Evolutionary conservation across 257 asterid genomes (phyloP).

Genomic region (Fraxinus americana): DNA sequence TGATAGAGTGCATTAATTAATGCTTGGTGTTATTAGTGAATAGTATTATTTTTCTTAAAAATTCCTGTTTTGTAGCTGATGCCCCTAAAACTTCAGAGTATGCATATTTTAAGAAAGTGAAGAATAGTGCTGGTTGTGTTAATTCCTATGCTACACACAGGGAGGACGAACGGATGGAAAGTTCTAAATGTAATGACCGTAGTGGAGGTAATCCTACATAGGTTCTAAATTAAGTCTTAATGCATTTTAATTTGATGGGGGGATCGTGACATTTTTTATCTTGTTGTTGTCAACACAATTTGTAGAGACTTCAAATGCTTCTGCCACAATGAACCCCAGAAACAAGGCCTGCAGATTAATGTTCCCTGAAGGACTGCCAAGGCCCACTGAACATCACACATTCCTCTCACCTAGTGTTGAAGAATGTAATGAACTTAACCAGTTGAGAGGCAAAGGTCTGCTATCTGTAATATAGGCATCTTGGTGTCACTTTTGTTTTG

Average conservation of each 20-base stretch:
- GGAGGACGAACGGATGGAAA: constrained; percentile 31
- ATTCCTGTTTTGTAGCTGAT: constrained; percentile 46
- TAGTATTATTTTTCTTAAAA: background rate
- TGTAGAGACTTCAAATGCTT: constrained; percentile 38
- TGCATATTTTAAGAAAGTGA: constrained; percentile 71
- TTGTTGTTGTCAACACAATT: constrained; percentile 16
- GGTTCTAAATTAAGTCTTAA: background rate
- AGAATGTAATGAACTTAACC: constrained; percentile 27
- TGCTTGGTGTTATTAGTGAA: constrained; percentile 11
- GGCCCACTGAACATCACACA: constrained; percentile 31
- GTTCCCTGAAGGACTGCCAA: constrained; percentile 39
- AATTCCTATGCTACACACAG: constrained; percentile 29
- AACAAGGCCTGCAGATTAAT: constrained; percentile 30
- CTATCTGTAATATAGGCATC: constrained; percentile 9
- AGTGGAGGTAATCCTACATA: constrained; percentile 40
- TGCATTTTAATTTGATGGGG: background rate
- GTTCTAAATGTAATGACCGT: constrained; percentile 25
- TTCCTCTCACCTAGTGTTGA: constrained; percentile 41
- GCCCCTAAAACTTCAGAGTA: constrained; percentile 80
- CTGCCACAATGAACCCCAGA: constrained; percentile 32
- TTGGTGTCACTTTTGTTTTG: constrained; percentile 8
- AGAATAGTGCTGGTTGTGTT: constrained; percentile 36
- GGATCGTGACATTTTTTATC: constrained; percentile 3
- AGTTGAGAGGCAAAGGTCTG: constrained; percentile 35
- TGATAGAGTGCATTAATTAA: background rate